A percentile compares a stretch with the other conserved stretches of the same genome.
phyloP scores from a whole-genome alignment of 768 basidiomycete genomes.

The Mycena rosella region DNA sequence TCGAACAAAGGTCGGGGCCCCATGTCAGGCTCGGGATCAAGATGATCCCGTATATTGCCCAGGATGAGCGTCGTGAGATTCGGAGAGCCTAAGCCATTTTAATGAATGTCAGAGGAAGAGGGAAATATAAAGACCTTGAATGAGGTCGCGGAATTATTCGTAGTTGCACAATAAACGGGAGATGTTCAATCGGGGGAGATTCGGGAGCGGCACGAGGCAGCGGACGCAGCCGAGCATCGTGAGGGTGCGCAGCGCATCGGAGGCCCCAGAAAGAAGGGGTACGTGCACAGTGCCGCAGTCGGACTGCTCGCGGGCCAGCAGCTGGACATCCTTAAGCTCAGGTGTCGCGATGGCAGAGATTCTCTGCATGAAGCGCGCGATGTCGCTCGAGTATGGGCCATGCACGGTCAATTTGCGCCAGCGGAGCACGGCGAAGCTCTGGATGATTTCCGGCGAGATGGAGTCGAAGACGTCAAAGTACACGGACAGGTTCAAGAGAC shows the following conservation, averaged over 20 bases:
- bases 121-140: slow-evolving; percentile 18
- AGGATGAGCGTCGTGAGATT: slow-evolving; percentile 30
- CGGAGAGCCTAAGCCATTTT: slow-evolving; percentile 12
- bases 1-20: slow-evolving; percentile 34
- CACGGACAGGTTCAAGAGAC: slow-evolving; percentile 39
- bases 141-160: slow-evolving; percentile 23
- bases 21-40: slow-evolving; percentile 23
- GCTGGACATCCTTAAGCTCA: slow-evolving; percentile 3
- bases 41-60: slow-evolving; percentile 32
- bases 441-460: slow-evolving; percentile 4
- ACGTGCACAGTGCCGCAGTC: slow-evolving; percentile 3
- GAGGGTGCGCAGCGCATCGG: slow-evolving; percentile 19
- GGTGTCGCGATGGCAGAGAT: slow-evolving; percentile 13
- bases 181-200: slow-evolving; percentile 29
- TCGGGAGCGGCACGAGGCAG: slow-evolving; percentile 30
- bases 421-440: slow-evolving; percentile 1
- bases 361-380: slow-evolving; percentile 8
- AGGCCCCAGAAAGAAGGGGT: slow-evolving; percentile 18
- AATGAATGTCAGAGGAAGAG: slow-evolving; percentile 18
- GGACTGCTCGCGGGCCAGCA: slow-evolving; percentile 2
- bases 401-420: slow-evolving; percentile 22
- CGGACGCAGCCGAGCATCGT: slow-evolving; percentile 28
- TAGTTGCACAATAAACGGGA: slow-evolving; percentile 21
- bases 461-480: slow-evolving; percentile 17
- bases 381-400: neutral